A percentile compares a stretch with the other conserved stretches of the same genome.
Conservation (phyloP, 768 basidiomycete genomes). For the Tylopilus cervinicoccineus region DNA sequence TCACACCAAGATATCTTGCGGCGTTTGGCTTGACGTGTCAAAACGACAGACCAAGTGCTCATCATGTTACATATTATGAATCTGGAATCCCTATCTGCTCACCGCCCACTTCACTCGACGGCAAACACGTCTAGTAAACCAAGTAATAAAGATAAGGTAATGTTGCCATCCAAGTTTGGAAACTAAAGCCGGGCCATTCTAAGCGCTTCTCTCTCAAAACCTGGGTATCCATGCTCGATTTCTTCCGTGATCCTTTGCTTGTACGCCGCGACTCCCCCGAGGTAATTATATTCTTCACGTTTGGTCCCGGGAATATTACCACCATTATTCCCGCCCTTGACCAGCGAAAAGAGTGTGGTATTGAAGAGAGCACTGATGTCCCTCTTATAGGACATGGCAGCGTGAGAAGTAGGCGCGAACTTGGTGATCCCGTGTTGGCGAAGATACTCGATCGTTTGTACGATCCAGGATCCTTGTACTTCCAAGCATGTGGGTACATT, state of each 20-base stretch:
- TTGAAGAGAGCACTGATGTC: neutral
- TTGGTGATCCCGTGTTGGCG: conserved; percentile 6
- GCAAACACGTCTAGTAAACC: no score
- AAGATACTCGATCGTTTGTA: conserved; percentile 12
- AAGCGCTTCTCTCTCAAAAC: neutral
- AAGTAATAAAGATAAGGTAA: no score
- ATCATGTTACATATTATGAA: no score
- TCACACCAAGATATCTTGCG: no score
- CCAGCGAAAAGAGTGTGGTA: conserved; percentile 8
- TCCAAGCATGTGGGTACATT: conserved; percentile 12
- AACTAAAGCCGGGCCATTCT: neutral
- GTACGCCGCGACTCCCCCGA: conserved; percentile 1
- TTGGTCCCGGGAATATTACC: conserved; percentile 10
- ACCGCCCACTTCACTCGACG: no score
- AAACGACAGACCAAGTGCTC: no score
- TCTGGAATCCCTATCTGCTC: no score
- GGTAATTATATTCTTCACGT: conserved; percentile 4
- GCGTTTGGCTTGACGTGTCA: no score
- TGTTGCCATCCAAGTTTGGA: no score
- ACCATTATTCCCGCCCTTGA: neutral
- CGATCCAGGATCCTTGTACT: conserved; percentile 7
- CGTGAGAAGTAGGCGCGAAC: conserved; percentile 1
- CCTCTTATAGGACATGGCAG: conserved; percentile 6
- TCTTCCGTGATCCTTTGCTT: conserved; percentile 11
- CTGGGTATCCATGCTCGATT: neutral